Conservation (phyloP, 2,329 filamentous ascomycete genomes). For the Penicillium decumbens region DNA sequence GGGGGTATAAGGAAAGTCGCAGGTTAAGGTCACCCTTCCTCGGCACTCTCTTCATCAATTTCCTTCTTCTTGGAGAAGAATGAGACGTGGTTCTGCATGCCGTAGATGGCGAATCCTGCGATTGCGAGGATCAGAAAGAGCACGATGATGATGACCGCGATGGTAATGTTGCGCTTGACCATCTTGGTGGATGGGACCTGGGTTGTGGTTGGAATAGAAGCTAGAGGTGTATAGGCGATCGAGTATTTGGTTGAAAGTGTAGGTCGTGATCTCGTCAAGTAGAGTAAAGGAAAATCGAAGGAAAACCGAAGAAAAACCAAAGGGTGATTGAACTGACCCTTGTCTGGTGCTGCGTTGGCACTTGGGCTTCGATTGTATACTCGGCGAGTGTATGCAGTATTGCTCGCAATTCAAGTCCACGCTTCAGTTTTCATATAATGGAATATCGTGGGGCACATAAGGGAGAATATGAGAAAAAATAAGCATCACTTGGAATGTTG, state of each 20-base stretch:
- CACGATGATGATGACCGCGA: slow-evolving; percentile 49
- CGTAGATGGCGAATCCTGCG: slow-evolving; percentile 38
- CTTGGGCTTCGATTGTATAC: background rate
- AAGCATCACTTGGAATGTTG: slow-evolving; percentile 9
- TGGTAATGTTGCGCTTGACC: slow-evolving; percentile 45
- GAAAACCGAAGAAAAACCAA: background rate
- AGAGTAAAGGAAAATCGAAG: background rate
- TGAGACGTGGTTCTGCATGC: slow-evolving; percentile 30
- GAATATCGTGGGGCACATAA: background rate
- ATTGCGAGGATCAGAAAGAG: slow-evolving; percentile 46
- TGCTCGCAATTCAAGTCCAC: background rate
- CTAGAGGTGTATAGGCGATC: background rate
- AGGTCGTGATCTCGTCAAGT: background rate
- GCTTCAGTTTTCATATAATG: background rate
- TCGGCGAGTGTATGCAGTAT: background rate
- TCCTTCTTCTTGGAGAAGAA: slow-evolving; percentile 30
- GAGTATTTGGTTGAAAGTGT: background rate
- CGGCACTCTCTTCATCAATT: slow-evolving; percentile 31
- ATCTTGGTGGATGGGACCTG: slow-evolving; percentile 26
- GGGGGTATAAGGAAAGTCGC: background rate
- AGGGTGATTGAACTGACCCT: background rate
- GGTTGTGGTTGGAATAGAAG: background rate
- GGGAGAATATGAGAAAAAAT: slow-evolving; percentile 1
- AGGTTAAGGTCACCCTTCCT: slow-evolving; percentile 14
- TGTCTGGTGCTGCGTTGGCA: background rate